These are phyloP conservation scores for Ceratocystis ficicola DNA, from an alignment of 2,329 filamentous ascomycete species.

Conservation along the genomic window DNA sequence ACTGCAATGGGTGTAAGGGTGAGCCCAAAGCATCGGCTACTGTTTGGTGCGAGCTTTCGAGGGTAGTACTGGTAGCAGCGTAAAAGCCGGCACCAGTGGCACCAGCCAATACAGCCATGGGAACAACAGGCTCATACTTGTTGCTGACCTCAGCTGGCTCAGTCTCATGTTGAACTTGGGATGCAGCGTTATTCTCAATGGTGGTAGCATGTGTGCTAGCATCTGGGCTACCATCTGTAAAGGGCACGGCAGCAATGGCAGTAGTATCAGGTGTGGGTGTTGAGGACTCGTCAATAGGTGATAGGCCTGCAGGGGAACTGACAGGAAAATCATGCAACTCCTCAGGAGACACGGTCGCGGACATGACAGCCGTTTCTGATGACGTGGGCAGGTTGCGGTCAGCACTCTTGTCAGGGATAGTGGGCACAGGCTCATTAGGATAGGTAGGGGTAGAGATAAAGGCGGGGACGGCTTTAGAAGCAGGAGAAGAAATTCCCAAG, in stretches of 20 bases:
- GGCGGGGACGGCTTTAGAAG: background rate
- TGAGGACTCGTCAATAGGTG: slow-evolving; percentile 14
- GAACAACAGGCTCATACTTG: background rate
- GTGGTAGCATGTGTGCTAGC: slow-evolving; percentile 12
- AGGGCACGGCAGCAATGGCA: background rate
- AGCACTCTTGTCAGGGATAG: background rate
- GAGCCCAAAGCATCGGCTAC: background rate
- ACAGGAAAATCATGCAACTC: slow-evolving; percentile 14
- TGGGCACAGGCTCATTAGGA: background rate
- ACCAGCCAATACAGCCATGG: background rate
- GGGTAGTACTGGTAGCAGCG: background rate
- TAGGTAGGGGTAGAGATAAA: no score
- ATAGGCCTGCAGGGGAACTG: background rate
- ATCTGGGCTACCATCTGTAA: background rate
- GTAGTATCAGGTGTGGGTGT: slow-evolving; percentile 1
- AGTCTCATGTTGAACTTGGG: background rate
- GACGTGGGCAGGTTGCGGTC: background rate
- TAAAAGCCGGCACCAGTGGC: background rate
- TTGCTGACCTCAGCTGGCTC: background rate
- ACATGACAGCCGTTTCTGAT: background rate
- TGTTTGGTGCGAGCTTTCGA: slow-evolving; percentile 10
- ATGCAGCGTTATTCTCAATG: background rate
- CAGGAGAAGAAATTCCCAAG: no score
- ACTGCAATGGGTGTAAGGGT: slow-evolving; percentile 16
- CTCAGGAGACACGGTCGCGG: slow-evolving; percentile 12